Evolutionary conservation across 2,329 filamentous ascomycete genomes (phyloP).

Genomic region (Domatiomyces catenatus): DNA sequence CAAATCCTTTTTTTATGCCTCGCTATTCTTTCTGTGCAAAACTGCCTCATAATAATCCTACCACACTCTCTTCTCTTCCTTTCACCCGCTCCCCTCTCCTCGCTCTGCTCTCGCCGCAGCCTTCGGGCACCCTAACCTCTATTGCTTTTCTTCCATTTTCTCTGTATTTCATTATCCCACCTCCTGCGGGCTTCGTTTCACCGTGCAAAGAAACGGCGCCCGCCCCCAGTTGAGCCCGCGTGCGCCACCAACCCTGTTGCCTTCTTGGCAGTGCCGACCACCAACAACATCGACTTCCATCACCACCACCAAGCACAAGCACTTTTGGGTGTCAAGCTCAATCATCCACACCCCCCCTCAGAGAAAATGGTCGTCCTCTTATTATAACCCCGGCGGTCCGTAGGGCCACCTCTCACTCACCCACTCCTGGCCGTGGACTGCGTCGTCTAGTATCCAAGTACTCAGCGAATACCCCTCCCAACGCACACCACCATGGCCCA

Average conservation of each 20-base stretch:
- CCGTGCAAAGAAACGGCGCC: neutral
- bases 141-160: neutral
- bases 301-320: neutral
- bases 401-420: conserved; percentile 17
- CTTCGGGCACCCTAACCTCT: neutral
- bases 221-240: neutral
- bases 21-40: neutral
- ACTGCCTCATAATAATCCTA: neutral
- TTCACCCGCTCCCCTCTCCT: neutral
- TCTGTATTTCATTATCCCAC: neutral
- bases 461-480: neutral
- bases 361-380: conserved; percentile 22
- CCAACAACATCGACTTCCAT: neutral
- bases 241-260: neutral
- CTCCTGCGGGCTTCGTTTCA: neutral
- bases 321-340: neutral
- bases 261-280: neutral
- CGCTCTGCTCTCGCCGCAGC: neutral
- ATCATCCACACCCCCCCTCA: conserved; percentile 9
- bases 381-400: conserved; percentile 30
- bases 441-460: conserved; percentile 1
- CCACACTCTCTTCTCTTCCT: neutral
- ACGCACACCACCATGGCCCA: conserved; percentile 6
- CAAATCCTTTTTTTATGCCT: neutral
- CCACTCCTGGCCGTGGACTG: neutral